Evolutionary conservation across 768 basidiomycete genomes (phyloP), one percentile per base, ranked within the genome.

Genomic region (Rhodosporidiobolus odoratus): DNA sequence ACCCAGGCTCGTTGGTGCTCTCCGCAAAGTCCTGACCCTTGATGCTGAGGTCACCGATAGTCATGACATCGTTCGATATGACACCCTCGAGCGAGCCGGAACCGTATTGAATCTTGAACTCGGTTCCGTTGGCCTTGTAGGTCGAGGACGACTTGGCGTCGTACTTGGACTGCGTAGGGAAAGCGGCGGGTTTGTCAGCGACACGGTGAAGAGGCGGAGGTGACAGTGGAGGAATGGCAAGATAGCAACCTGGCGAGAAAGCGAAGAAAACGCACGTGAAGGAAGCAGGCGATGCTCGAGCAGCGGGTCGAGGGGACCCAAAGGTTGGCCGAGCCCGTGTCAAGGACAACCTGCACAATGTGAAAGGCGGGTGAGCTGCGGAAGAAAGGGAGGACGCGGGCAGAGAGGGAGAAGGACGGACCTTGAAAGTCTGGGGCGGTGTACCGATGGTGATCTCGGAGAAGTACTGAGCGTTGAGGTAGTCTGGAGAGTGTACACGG

Each of bases 381-480:
- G 67, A 56, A 62, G 52, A 66, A n/a, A 50, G 54, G 53, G 41
- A 60, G 35, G 50, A 16, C 25, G 45, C n/a, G 7, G 35, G 54
- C 23, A 43, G 62, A 4, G 60, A 19, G 58, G 65, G 37, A 52
- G 16, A 27, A 23, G 30, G 40, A 65, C 58, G n/a, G 66, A 73
- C 76, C 69, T 74, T 78, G 79, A 89, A 89, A 6, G 77, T 81
- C 80, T 98, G 95, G 43, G 92, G 85, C 30, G 95, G 95, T 1
- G 83, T 84, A 23, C 95, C 95, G 64, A 97, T 40, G 2, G 83
- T 78, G 69, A 98, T 95, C 72, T 92, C 89, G 27, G 92, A 85
- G 79, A 85, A 99, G 81, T 99, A 98, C 80, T 99, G 94, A 43
- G 96, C 94, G 79, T 98, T 98, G 87, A 94, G 87, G 82, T 91